Evolutionary conservation across 2,329 filamentous ascomycete species (phyloP).

Genomic region (Periconia macrospinosa): DNA sequence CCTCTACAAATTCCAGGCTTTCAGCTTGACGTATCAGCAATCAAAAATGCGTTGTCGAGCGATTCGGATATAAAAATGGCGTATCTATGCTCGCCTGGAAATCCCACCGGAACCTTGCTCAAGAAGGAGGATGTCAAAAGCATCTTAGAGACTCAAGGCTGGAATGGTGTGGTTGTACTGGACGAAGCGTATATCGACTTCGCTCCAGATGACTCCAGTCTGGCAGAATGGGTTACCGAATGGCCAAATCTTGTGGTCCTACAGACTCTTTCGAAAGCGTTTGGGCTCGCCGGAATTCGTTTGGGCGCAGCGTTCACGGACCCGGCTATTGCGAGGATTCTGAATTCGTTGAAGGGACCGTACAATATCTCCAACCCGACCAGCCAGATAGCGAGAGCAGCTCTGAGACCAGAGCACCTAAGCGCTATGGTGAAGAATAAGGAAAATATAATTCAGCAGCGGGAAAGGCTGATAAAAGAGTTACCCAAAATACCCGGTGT

Average conservation of each 20-base stretch:
- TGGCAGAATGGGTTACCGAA: slow-evolving; percentile 89
- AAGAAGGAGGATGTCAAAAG: slow-evolving; percentile 71
- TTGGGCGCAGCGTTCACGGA: slow-evolving; percentile 84
- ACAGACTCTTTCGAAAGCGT: slow-evolving; percentile 98
- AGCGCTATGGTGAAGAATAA: slow-evolving; percentile 72
- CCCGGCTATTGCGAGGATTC: slow-evolving; percentile 71
- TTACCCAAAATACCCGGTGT: slow-evolving; percentile 76
- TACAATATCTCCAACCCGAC: slow-evolving; percentile 95
- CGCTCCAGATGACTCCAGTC: slow-evolving; percentile 72
- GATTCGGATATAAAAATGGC: slow-evolving; percentile 77
- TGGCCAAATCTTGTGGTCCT: slow-evolving; percentile 96
- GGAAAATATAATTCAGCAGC: slow-evolving; percentile 71
- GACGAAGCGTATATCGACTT: slow-evolving; percentile 99
- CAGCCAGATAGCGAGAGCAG: slow-evolving; percentile 75
- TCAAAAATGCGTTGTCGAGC: slow-evolving; percentile 66
- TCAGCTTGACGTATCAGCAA: slow-evolving; percentile 67
- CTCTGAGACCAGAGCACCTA: slow-evolving; percentile 69
- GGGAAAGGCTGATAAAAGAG: slow-evolving; percentile 73
- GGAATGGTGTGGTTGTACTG: slow-evolving; percentile 92
- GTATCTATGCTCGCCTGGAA: slow-evolving; percentile 93
- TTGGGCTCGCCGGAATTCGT: slow-evolving; percentile 91
- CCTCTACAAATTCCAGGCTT: slow-evolving; percentile 77
- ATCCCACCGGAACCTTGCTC: slow-evolving; percentile 83
- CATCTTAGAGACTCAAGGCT: slow-evolving; percentile 81
- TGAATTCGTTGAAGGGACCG: slow-evolving; percentile 93